These are phyloP conservation scores for Diaporthe vaccinii DNA, from an alignment of 2,329 filamentous ascomycete species.

Conservation along the genomic window DNA sequence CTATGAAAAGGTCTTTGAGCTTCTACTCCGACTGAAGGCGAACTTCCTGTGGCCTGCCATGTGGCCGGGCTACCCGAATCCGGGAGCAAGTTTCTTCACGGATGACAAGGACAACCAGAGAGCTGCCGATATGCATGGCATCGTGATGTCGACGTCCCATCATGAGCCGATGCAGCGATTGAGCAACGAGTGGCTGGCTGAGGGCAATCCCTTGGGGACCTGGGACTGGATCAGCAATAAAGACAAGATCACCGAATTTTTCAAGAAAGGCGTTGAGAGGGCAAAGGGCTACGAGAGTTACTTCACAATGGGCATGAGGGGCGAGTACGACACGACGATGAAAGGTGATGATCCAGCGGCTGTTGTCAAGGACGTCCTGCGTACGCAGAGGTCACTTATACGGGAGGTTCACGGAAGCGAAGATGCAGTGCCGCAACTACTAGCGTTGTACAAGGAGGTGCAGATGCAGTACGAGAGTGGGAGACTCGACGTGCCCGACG, in stretches of 20 bases:
- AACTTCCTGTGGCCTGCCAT: slow-evolving; percentile 79
- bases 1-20: slow-evolving; percentile 73
- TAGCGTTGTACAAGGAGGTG: slow-evolving; percentile 77
- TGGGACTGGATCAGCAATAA: slow-evolving; percentile 74
- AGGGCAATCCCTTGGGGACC: slow-evolving; percentile 57
- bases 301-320: slow-evolving; percentile 72
- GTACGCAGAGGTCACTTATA: slow-evolving; percentile 67
- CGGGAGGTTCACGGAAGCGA: slow-evolving; percentile 61
- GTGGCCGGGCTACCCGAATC: slow-evolving; percentile 67
- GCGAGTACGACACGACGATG: slow-evolving; percentile 68
- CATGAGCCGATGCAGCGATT: slow-evolving; percentile 76
- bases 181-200: slow-evolving; percentile 61
- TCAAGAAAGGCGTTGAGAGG: slow-evolving; percentile 67
- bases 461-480: slow-evolving; percentile 73
- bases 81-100: slow-evolving; percentile 70
- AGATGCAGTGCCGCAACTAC: slow-evolving; percentile 63
- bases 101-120: slow-evolving; percentile 71
- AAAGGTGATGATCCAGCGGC: slow-evolving; percentile 63
- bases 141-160: slow-evolving; percentile 75
- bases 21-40: slow-evolving; percentile 70
- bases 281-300: slow-evolving; percentile 70
- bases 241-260: slow-evolving; percentile 68
- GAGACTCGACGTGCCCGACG: slow-evolving; percentile 67
- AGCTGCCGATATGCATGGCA: slow-evolving; percentile 72
- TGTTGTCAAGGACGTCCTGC: slow-evolving; percentile 66